phyloP scores from a whole-genome alignment of 1,139 yeast genomes.

The Zygosaccharomyces sapae region DNA sequence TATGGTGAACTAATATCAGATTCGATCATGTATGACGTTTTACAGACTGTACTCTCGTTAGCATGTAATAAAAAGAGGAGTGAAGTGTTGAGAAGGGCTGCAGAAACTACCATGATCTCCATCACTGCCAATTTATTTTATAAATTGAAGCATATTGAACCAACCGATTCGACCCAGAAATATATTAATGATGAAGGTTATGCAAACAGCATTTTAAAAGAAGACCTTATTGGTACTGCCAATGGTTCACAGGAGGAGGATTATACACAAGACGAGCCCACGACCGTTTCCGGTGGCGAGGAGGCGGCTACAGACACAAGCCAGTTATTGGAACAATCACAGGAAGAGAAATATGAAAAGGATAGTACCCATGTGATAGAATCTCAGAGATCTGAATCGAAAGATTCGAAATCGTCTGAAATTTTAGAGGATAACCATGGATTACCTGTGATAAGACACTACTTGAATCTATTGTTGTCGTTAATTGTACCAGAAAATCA shows the following conservation, averaged over 20 bases:
- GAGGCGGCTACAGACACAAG: slow-evolving; percentile 1
- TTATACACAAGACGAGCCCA: slow-evolving; percentile 6
- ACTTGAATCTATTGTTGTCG: slow-evolving; percentile 69
- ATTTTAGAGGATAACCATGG: slow-evolving; percentile 34
- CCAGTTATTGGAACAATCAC: not conserved
- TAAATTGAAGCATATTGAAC: slow-evolving; percentile 54
- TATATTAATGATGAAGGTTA: slow-evolving; percentile 38
- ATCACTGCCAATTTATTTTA: slow-evolving; percentile 67
- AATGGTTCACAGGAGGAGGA: slow-evolving; percentile 1
- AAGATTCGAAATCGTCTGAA: slow-evolving; percentile 4
- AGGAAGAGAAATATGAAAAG: slow-evolving; percentile 1
- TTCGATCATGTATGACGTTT: slow-evolving; percentile 80
- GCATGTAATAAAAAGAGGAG: slow-evolving; percentile 92
- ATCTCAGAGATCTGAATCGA: slow-evolving; percentile 7
- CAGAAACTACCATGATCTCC: slow-evolving; percentile 76
- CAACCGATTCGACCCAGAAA: slow-evolving; percentile 37
- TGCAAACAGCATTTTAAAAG: slow-evolving; percentile 35
- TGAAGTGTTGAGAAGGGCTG: slow-evolving; percentile 82
- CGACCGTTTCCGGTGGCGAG: not conserved
- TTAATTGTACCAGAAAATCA: slow-evolving; percentile 80
- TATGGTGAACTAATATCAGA: slow-evolving; percentile 66
- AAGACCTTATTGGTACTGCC: slow-evolving; percentile 37
- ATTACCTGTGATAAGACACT: slow-evolving; percentile 39
- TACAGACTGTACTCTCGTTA: slow-evolving; percentile 85
- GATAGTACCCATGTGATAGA: not conserved